Percentiles rank a stretch among this genome's conserved stretches.
phyloP scores from a whole-genome alignment of 139 green algal species.

The Chlamydomonas sp. region DNA sequence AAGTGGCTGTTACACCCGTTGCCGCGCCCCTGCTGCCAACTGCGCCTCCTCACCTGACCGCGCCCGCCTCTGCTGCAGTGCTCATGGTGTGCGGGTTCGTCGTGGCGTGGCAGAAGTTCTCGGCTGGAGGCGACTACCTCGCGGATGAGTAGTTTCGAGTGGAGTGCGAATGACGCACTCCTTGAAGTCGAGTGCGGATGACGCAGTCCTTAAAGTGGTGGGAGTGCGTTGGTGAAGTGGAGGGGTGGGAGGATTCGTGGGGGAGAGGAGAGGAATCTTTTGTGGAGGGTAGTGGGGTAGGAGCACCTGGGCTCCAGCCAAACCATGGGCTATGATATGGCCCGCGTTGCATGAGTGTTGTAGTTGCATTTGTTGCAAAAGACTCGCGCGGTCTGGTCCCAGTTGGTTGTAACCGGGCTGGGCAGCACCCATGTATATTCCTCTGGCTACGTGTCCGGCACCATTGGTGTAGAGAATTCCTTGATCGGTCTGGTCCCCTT shows the following conservation, averaged over 20 bases:
- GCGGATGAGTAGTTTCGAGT: conserved; percentile 8
- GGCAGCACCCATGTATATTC: not conserved
- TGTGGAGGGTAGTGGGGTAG: not conserved
- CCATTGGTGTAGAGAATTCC: no score
- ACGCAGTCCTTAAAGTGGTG: not conserved
- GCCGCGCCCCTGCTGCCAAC: no score
- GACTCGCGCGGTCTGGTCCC: not conserved
- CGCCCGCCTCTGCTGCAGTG: conserved; percentile 28
- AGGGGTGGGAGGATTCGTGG: not conserved
- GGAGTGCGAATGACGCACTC: not conserved
- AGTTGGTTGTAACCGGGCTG: not conserved
- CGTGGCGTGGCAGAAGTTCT: conserved; percentile 48
- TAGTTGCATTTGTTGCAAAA: not conserved
- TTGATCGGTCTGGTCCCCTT: no score
- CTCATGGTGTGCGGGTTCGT: conserved; percentile 51
- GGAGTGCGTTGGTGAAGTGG: not conserved
- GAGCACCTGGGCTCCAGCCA: not conserved
- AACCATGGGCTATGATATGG: not conserved
- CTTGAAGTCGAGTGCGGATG: not conserved
- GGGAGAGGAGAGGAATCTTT: not conserved
- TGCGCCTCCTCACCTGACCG: no score
- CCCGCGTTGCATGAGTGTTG: not conserved
- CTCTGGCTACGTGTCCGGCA: no score
- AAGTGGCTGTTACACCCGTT: no score
- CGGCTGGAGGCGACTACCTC: conserved; percentile 22